Evolutionary conservation across 208 protist species (phyloP).

Genomic region (Lotmaria passim): DNA sequence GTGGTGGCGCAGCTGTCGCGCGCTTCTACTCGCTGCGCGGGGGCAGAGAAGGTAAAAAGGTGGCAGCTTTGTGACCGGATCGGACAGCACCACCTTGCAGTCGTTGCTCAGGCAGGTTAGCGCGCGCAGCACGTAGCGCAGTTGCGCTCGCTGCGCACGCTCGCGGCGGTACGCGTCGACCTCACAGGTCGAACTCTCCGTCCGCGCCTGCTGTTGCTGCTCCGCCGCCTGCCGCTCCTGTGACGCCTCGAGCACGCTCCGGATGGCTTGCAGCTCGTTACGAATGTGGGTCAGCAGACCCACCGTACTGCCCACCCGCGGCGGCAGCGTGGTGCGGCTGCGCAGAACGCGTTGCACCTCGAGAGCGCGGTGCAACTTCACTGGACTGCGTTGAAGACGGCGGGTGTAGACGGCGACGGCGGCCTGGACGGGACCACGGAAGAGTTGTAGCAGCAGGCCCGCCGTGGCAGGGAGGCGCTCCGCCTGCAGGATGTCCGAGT

Average conservation of each 20-base stretch:
- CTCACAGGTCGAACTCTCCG: not conserved
- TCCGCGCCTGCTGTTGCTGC: not conserved
- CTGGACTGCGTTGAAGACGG: constrained; percentile 1
- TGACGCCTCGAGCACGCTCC: constrained; percentile 15
- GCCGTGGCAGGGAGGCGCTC: constrained; percentile 30
- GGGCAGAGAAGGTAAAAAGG: constrained; percentile 22
- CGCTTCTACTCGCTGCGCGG: not conserved
- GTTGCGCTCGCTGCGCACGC: constrained; percentile 17
- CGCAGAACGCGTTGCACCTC: constrained; percentile 22
- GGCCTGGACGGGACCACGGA: constrained; percentile 32
- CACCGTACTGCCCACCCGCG: constrained; percentile 26
- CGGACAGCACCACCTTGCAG: constrained; percentile 15
- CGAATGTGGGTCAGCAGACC: constrained; percentile 23
- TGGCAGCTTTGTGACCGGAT: constrained; percentile 15
- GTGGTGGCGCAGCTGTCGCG: not conserved
- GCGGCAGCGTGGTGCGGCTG: constrained; percentile 10
- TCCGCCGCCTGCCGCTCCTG: constrained; percentile 5
- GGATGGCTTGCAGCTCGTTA: constrained; percentile 12
- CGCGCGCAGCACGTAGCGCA: constrained; percentile 25
- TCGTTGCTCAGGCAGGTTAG: constrained; percentile 30
- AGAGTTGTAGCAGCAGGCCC: constrained; percentile 30
- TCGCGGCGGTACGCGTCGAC: constrained; percentile 18
- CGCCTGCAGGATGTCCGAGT: constrained; percentile 25
- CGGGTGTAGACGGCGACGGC: constrained; percentile 24
- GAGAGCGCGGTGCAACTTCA: constrained; percentile 23